Evolutionary conservation across 345 rosid genomes (phyloP), one percentile per base, ranked within the genome.

Genomic region (Isatis tinctoria): DNA sequence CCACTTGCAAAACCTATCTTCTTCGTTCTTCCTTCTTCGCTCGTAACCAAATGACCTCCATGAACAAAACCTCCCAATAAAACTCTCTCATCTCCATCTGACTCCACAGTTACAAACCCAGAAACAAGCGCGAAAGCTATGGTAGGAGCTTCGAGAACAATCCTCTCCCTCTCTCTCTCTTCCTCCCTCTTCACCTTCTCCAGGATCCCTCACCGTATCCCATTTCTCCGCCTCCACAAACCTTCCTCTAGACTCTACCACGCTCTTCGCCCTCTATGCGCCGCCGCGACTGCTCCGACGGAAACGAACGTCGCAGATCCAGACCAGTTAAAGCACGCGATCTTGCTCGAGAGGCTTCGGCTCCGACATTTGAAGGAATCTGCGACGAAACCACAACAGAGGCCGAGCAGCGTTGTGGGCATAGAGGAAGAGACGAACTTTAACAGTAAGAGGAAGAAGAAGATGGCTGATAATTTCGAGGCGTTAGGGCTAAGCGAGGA

Each of bases 271-370:
- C 86, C 86, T 54, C 74, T 87, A 2, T 86, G 86, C 85, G 79
- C 82, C 69, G 51, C 83, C 39, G 24, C 83, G 14, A 24, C 85
- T 17, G 28, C 77, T 48, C 73, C 73, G 13, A 60, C 80, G 14
- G 75, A 62, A 10, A 24, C 80, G 37, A 36, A 22, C n/a, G 2
- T 36, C 10, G 16, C 72, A 51, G 91, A 84, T 2, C 82, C 88
- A 2, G 90, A 83, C 51, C 82, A 83, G 30, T 32, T 76, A 10
- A 94, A 83, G 71, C 97, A 88, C 83, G 69, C 90, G 30, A 83
- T 94, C 69, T 85, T 94, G 41, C 84, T 94, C 1, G 97, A 94
- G 66, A 91, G 95, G 73, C 84, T 94, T 20, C 82, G 98, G 59
- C 80, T 69, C 10, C 80, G 96, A 36, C 94, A 87, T 80, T 85